Evolutionary conservation across 1,139 yeast species (phyloP), one percentile per base, ranked within the genome.

Genomic region (Saccharomyces hybrid): DNA sequence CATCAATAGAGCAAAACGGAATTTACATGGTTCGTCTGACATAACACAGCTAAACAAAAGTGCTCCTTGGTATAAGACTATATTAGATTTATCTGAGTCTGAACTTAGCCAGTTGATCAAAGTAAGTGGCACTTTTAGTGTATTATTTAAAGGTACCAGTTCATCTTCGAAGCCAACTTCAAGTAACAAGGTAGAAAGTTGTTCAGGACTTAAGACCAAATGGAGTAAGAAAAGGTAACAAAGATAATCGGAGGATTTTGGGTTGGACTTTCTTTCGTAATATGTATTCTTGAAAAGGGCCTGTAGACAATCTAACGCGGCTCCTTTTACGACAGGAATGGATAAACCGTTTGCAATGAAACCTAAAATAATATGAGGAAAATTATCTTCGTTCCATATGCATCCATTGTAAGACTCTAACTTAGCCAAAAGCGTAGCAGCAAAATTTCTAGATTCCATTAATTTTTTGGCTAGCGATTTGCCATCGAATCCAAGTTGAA

Each of bases 311-410:
- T 72, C 72, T 49, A 84, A 66, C 0, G 93, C 79, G 1, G 76
- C 72, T 13, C 78, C 80, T 55, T 81, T 79, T 13, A 86, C 76
- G 52, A 79, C 82, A 2, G 91, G 81, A 11, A 81, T 72, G 50
- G 81, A 80, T 55, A 88, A 72, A 0, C 96, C 96, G 64, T 81
- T 83, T 2, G 82, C 73, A 38, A 83, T 72, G n/a, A 79, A 68
- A 51, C 77, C 76, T 49, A 82, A 72, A 28, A 87, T 66, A 28
- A 83, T 76, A 48, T 78, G 75, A 54, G 86, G 84, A 61, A 86
- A 79, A 63, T 80, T 83, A 3, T 74, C 73, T 38, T 66, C 67
- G 0, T 75, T 72, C 56, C 86, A 71, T 26, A 66, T 64, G 32
- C 82, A 66, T 8, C 73, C 75, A 55, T 75, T 75, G 7, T 72